A percentile compares a stretch with the other conserved stretches of the same genome.
Conservation (phyloP, 192 early-diverging fungal species). For the Coemansia sp. region DNA sequence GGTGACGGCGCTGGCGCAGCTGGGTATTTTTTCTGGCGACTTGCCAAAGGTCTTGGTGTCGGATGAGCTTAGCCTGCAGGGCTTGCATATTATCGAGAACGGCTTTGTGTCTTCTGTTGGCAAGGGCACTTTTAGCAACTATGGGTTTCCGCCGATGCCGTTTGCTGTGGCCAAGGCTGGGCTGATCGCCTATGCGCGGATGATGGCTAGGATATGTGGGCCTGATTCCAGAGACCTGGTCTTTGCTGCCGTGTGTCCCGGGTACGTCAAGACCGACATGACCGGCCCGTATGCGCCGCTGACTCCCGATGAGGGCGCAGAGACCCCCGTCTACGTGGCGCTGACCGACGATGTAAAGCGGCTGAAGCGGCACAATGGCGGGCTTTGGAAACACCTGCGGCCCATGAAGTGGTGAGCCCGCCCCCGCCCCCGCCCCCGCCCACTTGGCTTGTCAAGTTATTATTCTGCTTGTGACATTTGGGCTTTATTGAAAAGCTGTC, state of each 20-base stretch:
- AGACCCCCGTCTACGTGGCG: slow-evolving; percentile 47
- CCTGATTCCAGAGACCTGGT: slow-evolving; percentile 26
- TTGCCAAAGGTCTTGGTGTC: slow-evolving; percentile 42
- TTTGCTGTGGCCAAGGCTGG: slow-evolving; percentile 52
- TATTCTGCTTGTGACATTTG: too few species aligned
- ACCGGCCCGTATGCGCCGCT: slow-evolving; percentile 45
- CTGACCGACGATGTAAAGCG: slow-evolving; percentile 32
- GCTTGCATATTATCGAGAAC: slow-evolving; percentile 48
- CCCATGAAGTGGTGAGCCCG: slow-evolving; percentile 49
- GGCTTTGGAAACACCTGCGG: slow-evolving; percentile 42
- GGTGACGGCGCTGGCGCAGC: slow-evolving; percentile 46
- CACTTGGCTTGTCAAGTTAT: too few species aligned
- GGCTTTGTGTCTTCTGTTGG: slow-evolving; percentile 47
- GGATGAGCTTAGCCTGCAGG: slow-evolving; percentile 28
- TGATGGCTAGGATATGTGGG: slow-evolving; percentile 30
- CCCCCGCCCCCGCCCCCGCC: too few species aligned
- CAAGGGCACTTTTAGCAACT: slow-evolving; percentile 32
- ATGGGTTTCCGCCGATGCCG: slow-evolving; percentile 52
- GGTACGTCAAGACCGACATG: slow-evolving; percentile 44
- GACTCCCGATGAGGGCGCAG: slow-evolving; percentile 44
- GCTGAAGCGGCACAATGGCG: slow-evolving; percentile 38
- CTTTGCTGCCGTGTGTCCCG: slow-evolving; percentile 51
- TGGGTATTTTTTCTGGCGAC: slow-evolving; percentile 53
- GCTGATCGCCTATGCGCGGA: slow-evolving; percentile 42
- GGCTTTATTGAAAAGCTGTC: too few species aligned